Evolutionary conservation across 345 rosid species (phyloP), one percentile per base, ranked within the genome.

Genomic region (Hypericum perforatum): DNA sequence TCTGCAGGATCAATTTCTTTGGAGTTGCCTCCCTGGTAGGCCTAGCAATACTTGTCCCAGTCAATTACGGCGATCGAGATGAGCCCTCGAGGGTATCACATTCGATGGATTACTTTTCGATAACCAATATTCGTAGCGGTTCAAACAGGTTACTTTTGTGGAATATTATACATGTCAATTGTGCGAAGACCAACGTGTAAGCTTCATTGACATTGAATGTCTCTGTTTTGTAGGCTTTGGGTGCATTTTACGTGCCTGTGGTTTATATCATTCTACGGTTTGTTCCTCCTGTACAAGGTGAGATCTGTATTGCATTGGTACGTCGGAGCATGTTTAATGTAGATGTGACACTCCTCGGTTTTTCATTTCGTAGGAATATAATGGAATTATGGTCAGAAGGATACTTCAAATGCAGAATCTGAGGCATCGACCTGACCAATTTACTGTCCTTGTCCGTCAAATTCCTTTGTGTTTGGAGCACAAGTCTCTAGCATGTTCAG

Each of bases 191-290:
- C 50, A 37, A 16, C 5, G 16, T 46, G 49, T 3, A 9, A 12
- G 59, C 64, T 42, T 53, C n/a, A n/a, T n/a, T n/a, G n/a, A n/a
- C n/a, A n/a, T n/a, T 22, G 5, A 8, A 1, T 44, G 49, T 61
- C 32, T 11, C 43, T 10, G 16, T 39, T 39, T 13, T 6, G 6
- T 71, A 91, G 98, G 87, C 84, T 91, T 42, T 91, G 96, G 98
- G 88, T 82, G 65, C 96, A 91, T 71, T 82, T 91, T 68, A 49
- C 75, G 16, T 82, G 95, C 78, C 68, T 85, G 78, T 91, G 92
- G 71, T 56, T 82, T 52, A 73, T 91, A 72, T 79, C 98, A 50
- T 61, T 83, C 56, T 81, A 76, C 68, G 95, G 82, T 57, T 60
- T 81, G 44, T 75, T 65, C 77, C 76, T 87, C 40, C 47, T 82